Evolutionary conservation across 768 basidiomycete genomes (phyloP).

Genomic region (Mycena kentingensis): DNA sequence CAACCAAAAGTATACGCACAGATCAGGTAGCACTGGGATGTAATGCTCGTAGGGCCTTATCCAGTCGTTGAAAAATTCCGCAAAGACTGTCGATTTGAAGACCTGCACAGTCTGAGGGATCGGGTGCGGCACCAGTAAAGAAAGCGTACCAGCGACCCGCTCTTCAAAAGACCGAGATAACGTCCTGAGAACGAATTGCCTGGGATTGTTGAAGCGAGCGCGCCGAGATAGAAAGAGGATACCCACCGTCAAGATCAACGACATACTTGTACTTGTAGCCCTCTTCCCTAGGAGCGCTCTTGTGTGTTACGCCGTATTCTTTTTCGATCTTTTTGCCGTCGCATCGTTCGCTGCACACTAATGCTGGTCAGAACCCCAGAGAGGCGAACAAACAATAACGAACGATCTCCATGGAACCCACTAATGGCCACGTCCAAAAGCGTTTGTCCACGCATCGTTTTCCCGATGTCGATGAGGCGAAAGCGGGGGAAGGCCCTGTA

Average conservation of each 20-base stretch:
- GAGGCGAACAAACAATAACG: no score
- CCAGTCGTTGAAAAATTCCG: conserved; percentile 5
- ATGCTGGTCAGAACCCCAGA: no score
- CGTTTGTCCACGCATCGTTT: not conserved
- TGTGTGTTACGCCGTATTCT: not conserved
- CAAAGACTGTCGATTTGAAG: conserved; percentile 4
- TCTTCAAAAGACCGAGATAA: not conserved
- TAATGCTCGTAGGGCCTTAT: conserved; percentile 1
- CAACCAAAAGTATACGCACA: no score
- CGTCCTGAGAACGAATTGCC: not conserved
- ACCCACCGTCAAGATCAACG: not conserved
- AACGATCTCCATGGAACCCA: not conserved
- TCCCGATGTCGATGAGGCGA: not conserved
- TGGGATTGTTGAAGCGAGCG: no score
- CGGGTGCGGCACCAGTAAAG: no score
- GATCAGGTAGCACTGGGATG: not conserved
- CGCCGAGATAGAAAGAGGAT: no score
- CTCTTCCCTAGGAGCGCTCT: not conserved
- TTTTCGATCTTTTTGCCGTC: not conserved
- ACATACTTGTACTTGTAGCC: not conserved
- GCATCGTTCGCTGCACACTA: not conserved
- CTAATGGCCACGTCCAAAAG: not conserved
- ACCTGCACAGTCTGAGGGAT: not conserved
- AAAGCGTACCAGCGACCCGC: not conserved
- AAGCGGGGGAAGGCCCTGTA: conserved; percentile 4